phyloP scores from a whole-genome alignment of 208 protist species.

The Trypanosoma rangeli region DNA sequence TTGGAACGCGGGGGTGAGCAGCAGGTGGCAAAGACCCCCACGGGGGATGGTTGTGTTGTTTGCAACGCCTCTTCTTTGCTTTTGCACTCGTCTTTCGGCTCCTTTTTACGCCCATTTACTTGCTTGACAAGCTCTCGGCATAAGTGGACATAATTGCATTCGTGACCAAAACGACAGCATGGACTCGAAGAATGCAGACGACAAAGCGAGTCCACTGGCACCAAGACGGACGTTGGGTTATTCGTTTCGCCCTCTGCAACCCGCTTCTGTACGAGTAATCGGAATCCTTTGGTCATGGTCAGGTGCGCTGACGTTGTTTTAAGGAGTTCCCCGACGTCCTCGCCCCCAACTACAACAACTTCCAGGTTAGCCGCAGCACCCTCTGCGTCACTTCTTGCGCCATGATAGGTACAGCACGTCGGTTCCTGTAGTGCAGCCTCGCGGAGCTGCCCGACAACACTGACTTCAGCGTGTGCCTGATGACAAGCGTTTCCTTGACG shows the following conservation, averaged over 20 bases:
- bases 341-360: slow-evolving; percentile 11
- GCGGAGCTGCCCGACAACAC: slow-evolving; percentile 49
- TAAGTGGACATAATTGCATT: slow-evolving; percentile 86
- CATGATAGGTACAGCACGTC: slow-evolving; percentile 69
- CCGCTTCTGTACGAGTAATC: slow-evolving; percentile 40
- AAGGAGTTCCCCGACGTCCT: background rate
- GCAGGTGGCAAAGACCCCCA: background rate
- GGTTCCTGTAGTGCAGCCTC: slow-evolving; percentile 61
- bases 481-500: slow-evolving; percentile 72
- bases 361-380: slow-evolving; percentile 22
- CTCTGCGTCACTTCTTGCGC: slow-evolving; percentile 33
- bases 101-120: background rate
- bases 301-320: slow-evolving; percentile 31
- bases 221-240: slow-evolving; percentile 32
- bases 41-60: background rate
- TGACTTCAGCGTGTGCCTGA: slow-evolving; percentile 72
- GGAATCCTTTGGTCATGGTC: slow-evolving; percentile 59
- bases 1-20: background rate
- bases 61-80: background rate
- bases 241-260: background rate
- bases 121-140: slow-evolving; percentile 36
- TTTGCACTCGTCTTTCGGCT: background rate
- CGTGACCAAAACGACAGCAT: slow-evolving; percentile 80
- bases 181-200: slow-evolving; percentile 59
- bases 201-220: slow-evolving; percentile 66